These are phyloP conservation scores for Pholiota microspora DNA, from an alignment of 768 basidiomycete species.

Conservation along the genomic window DNA sequence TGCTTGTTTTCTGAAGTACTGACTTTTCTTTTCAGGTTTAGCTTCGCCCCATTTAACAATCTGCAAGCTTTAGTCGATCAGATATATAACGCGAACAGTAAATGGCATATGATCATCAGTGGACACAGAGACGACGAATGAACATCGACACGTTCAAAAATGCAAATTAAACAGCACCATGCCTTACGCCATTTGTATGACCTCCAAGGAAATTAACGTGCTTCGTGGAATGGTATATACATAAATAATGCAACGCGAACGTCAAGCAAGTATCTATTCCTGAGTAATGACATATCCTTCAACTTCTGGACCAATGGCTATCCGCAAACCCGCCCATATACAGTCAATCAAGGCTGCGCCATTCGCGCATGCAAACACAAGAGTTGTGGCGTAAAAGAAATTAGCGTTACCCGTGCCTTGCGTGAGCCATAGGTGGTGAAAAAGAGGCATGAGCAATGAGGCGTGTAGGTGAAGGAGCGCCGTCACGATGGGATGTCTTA, in stretches of 20 bases:
- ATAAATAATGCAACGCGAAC: not conserved
- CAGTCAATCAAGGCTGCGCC: conserved; percentile 83
- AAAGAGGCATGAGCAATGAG: conserved; percentile 81
- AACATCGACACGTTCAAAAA: no score
- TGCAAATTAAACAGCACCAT: no score
- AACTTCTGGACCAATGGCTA: conserved; percentile 58
- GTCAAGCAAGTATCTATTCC: conserved; percentile 37
- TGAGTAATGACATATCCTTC: conserved; percentile 59
- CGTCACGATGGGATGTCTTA: conserved; percentile 84
- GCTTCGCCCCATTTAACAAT: conserved; percentile 15
- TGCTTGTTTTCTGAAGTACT: not conserved
- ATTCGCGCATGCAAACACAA: conserved; percentile 89
- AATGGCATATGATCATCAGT: no score
- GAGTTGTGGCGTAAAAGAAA: conserved; percentile 94
- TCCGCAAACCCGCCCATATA: conserved; percentile 78
- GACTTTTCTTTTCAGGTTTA: conserved; percentile 6
- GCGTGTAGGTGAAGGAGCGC: conserved; percentile 82
- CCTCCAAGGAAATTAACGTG: no score
- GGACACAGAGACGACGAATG: no score
- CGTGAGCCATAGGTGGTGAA: conserved; percentile 87
- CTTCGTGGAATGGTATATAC: not conserved
- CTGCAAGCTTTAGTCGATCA: conserved; percentile 13
- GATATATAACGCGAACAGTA: no score
- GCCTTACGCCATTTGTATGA: no score
- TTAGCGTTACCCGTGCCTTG: conserved; percentile 96